Percentiles rank a stretch among this genome's conserved stretches.
These are phyloP conservation scores for Yamadazyma jaroonii DNA, from an alignment of 1,139 yeast species.

Conservation along the genomic window DNA sequence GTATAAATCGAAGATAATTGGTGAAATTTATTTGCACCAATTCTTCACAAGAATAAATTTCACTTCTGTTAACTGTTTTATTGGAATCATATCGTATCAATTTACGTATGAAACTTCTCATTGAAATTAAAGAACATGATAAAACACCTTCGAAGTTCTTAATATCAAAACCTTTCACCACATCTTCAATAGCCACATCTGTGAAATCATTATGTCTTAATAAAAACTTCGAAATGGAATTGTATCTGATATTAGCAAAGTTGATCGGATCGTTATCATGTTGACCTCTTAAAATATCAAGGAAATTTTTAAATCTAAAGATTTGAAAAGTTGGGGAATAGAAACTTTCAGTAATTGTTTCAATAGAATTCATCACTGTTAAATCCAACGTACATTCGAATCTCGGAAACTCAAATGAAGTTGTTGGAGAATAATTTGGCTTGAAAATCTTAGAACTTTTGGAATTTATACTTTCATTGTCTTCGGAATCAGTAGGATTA, in stretches of 20 bases:
- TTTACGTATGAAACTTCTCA: conserved; percentile 28
- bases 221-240: conserved; percentile 36
- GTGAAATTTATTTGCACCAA: conserved; percentile 37
- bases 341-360: conserved; percentile 21
- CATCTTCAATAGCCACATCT: conserved; percentile 10
- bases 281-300: conserved; percentile 31
- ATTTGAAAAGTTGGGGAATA: conserved; percentile 31
- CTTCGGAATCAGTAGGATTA: conserved; percentile 2
- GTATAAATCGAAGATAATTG: conserved; percentile 36
- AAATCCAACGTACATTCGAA: conserved; percentile 25
- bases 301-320: conserved; percentile 33
- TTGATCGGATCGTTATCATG: conserved; percentile 40
- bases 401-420: conserved; percentile 11
- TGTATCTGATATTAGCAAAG: conserved; percentile 39
- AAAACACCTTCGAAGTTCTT: conserved; percentile 31
- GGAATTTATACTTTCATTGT: conserved; percentile 6
- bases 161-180: conserved; percentile 18
- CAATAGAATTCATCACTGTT: conserved; percentile 23
- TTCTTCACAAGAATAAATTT: conserved; percentile 31
- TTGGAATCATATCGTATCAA: conserved; percentile 17
- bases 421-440: conserved; percentile 15
- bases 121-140: conserved; percentile 29
- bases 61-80: conserved; percentile 8
- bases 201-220: conserved; percentile 20
- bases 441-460: conserved; percentile 14